A percentile compares a stretch with the other conserved stretches of the same genome.
phyloP scores from a whole-genome alignment of 225 moss, liverwort and hornwort species.

The Polytrichum formosum region DNA sequence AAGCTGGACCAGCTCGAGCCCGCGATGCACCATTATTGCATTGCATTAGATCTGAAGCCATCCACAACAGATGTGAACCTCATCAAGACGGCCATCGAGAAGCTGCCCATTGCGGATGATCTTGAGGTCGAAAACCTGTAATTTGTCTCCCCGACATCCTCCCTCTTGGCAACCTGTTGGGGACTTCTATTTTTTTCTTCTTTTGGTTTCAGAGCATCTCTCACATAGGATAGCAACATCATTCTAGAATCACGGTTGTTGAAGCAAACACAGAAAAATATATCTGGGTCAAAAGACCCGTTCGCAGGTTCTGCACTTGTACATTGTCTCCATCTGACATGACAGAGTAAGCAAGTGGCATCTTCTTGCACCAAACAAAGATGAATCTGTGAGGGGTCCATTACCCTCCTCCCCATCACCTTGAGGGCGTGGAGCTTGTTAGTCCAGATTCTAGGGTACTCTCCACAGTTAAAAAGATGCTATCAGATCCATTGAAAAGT shows the following conservation, averaged over 20 bases:
- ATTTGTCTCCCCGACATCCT: conserved; percentile 7
- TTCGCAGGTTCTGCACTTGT: conserved; percentile 41
- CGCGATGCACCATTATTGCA: conserved; percentile 92
- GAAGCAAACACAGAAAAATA: conserved; percentile 15
- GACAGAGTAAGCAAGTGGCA: too few relatives aligned
- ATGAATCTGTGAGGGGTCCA: too few relatives aligned
- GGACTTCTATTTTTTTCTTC: not conserved
- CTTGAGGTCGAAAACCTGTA: conserved; percentile 95
- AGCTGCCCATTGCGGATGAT: conserved; percentile 93
- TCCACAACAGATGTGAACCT: conserved; percentile 95
- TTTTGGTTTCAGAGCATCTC: conserved; percentile 10
- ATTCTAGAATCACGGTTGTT: conserved; percentile 7
- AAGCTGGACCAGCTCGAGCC: conserved; percentile 82
- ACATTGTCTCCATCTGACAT: conserved; percentile 27
- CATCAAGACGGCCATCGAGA: conserved; percentile 98
- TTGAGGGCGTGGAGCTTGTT: too few relatives aligned
- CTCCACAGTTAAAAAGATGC: too few relatives aligned
- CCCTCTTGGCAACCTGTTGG: conserved; percentile 9
- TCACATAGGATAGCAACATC: conserved; percentile 1
- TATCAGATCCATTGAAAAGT: too few relatives aligned
- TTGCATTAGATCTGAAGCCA: conserved; percentile 95
- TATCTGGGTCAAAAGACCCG: conserved; percentile 15
- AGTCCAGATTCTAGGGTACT: too few relatives aligned
- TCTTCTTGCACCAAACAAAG: too few relatives aligned
- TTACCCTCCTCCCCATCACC: too few relatives aligned